A percentile compares a stretch with the other conserved stretches of the same genome.
These are phyloP conservation scores for Alternaria sp. DNA, from an alignment of 2,329 filamentous ascomycete genomes.

Conservation along the genomic window DNA sequence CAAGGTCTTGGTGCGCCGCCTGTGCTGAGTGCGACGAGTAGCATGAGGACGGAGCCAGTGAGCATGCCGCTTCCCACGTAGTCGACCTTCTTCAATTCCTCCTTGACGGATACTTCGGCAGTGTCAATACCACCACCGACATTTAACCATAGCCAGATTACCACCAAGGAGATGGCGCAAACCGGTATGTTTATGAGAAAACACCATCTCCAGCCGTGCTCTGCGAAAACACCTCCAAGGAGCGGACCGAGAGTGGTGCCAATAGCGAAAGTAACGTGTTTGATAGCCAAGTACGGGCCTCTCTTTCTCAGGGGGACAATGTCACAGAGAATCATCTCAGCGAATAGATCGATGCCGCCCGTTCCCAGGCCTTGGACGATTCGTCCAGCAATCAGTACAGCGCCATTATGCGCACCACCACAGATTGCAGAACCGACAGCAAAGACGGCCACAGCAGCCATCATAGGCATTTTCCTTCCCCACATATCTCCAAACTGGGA, in stretches of 20 bases:
- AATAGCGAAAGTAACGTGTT: constrained; percentile 34
- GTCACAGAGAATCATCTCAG: constrained; percentile 61
- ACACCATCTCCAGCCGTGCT: constrained; percentile 56
- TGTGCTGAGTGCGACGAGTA: constrained; percentile 57
- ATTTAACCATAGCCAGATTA: constrained; percentile 45
- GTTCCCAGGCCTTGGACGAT: constrained; percentile 63
- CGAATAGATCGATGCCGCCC: constrained; percentile 57
- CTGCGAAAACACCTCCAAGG: constrained; percentile 43
- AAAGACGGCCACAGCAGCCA: constrained; percentile 56
- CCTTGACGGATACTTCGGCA: constrained; percentile 17
- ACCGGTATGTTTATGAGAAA: constrained; percentile 54
- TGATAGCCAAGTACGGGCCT: constrained; percentile 51
- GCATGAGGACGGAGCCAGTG: constrained; percentile 49
- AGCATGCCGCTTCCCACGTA: constrained; percentile 56
- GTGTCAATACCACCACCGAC: constrained; percentile 27
- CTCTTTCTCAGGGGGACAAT: constrained; percentile 59
- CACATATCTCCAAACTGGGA: constrained; percentile 63
- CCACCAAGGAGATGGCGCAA: constrained; percentile 33
- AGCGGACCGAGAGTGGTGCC: constrained; percentile 43
- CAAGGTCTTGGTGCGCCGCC: constrained; percentile 57
- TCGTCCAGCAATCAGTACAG: constrained; percentile 64
- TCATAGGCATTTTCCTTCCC: constrained; percentile 55
- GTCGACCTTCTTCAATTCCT: constrained; percentile 48
- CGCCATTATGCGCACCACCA: constrained; percentile 56
- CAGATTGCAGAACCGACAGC: constrained; percentile 62